phyloP scores from a whole-genome alignment of 2,329 filamentous ascomycete species.

The Apiospora marii region DNA sequence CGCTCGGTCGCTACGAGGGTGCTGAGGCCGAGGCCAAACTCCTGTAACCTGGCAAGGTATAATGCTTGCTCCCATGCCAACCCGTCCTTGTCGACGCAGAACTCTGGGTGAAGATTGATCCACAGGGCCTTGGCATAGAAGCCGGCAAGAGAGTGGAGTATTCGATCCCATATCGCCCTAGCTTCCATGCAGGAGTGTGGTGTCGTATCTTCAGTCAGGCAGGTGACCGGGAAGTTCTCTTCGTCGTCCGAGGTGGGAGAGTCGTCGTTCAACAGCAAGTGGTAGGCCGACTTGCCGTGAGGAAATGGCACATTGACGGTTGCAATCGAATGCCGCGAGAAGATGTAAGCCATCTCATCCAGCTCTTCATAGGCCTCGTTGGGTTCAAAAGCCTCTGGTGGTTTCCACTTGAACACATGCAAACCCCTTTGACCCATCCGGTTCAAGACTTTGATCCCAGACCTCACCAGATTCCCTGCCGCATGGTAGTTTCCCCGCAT shows the following conservation, averaged over 20 bases:
- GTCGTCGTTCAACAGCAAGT: slow-evolving; percentile 36
- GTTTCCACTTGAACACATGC: slow-evolving; percentile 21
- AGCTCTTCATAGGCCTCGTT: slow-evolving; percentile 32
- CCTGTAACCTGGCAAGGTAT: slow-evolving; percentile 31
- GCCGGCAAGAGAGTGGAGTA: slow-evolving; percentile 33
- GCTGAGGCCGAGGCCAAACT: slow-evolving; percentile 33
- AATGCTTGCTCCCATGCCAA: slow-evolving; percentile 32
- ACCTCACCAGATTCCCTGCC: slow-evolving; percentile 37
- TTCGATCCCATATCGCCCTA: slow-evolving; percentile 34
- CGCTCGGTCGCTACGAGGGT: slow-evolving; percentile 26
- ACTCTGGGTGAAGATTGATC: slow-evolving; percentile 36
- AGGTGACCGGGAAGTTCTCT: slow-evolving; percentile 22
- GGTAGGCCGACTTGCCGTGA: slow-evolving; percentile 39
- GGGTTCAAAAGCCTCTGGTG: neutral
- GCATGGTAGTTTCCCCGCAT: slow-evolving; percentile 42
- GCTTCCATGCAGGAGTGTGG: slow-evolving; percentile 32
- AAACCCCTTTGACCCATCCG: slow-evolving; percentile 30
- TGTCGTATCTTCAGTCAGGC: slow-evolving; percentile 26
- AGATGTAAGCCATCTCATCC: slow-evolving; percentile 39
- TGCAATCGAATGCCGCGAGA: slow-evolving; percentile 35
- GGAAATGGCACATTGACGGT: slow-evolving; percentile 36
- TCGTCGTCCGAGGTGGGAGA: slow-evolving; percentile 27
- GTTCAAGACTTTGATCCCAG: slow-evolving; percentile 38
- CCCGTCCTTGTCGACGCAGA: slow-evolving; percentile 32
- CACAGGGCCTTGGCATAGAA: slow-evolving; percentile 36